phyloP scores from a whole-genome alignment of 2,329 filamentous ascomycete species.

The Xylariaceae sp. region DNA sequence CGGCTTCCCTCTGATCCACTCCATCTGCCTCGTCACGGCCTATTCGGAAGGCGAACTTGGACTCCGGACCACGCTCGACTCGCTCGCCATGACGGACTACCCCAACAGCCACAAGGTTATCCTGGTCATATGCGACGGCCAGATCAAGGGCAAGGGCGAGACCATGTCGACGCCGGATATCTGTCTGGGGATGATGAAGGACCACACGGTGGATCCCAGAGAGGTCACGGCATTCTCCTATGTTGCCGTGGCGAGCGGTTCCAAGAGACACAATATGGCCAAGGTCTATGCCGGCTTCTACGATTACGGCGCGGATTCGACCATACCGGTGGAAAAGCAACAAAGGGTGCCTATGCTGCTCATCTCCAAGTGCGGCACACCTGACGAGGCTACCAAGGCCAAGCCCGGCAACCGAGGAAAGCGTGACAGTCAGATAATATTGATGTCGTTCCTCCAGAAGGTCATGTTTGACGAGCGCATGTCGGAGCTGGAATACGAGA shows the following conservation, averaged over 20 bases:
- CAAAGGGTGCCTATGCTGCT: slow-evolving; percentile 98
- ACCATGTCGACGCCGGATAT: slow-evolving; percentile 82
- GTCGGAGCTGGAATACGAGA: slow-evolving; percentile 98
- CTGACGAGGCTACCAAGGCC: slow-evolving; percentile 70
- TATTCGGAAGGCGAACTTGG: slow-evolving; percentile 95
- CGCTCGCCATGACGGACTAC: slow-evolving; percentile 95
- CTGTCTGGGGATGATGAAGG: slow-evolving; percentile 88
- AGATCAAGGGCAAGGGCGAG: slow-evolving; percentile 96
- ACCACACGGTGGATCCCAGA: slow-evolving; percentile 71
- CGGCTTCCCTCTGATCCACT: slow-evolving; percentile 87
- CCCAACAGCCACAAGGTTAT: slow-evolving; percentile 99
- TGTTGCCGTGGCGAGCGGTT: slow-evolving; percentile 89
- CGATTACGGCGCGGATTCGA: slow-evolving; percentile 79
- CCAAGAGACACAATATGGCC: slow-evolving; percentile 99
- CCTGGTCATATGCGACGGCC: slow-evolving; percentile 90
- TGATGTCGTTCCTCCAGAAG: slow-evolving; percentile 99
- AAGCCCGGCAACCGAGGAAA: slow-evolving; percentile 98
- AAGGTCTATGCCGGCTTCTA: slow-evolving; percentile 98
- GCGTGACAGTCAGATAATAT: slow-evolving; percentile 96
- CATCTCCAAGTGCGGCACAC: slow-evolving; percentile 91
- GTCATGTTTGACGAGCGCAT: slow-evolving; percentile 99
- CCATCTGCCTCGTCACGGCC: slow-evolving; percentile 89
- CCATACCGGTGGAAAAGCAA: slow-evolving; percentile 78
- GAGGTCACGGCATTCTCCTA: slow-evolving; percentile 91
- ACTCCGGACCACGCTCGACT: slow-evolving; percentile 89